Conservation (phyloP, 768 basidiomycete genomes). For the Lactarius tabidus region DNA sequence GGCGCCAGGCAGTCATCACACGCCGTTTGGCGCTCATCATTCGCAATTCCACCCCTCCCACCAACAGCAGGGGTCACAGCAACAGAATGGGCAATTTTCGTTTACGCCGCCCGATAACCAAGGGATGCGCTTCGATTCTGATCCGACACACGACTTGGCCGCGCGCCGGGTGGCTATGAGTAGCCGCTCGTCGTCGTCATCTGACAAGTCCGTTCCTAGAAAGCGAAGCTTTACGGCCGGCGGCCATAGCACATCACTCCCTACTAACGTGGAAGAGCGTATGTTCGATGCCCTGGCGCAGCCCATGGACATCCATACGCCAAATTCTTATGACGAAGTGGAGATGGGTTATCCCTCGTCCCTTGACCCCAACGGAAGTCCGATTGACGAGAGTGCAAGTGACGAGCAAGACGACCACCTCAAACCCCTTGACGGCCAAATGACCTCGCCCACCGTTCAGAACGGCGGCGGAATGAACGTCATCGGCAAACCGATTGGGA, state of each 20-base stretch:
- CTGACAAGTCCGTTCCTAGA: constrained; percentile 57
- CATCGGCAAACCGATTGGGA: constrained; percentile 60
- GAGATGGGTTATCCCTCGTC: constrained; percentile 44
- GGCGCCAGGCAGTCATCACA: constrained; percentile 41
- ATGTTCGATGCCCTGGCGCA: constrained; percentile 34
- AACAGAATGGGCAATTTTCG: constrained; percentile 41
- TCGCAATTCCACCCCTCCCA: constrained; percentile 34
- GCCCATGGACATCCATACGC: constrained; percentile 33
- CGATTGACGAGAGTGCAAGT: constrained; percentile 37
- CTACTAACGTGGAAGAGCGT: constrained; percentile 34
- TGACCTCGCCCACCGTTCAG: constrained; percentile 21
- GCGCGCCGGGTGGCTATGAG: constrained; percentile 38
- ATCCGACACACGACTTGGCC: constrained; percentile 28
- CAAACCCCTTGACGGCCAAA: constrained; percentile 32
- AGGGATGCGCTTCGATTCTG: constrained; percentile 34
- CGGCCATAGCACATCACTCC: constrained; percentile 34
- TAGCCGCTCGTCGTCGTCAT: constrained; percentile 42
- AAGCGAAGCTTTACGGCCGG: constrained; percentile 60
- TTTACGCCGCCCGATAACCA: constrained; percentile 41
- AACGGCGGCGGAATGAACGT: constrained; percentile 43
- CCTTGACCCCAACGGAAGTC: constrained; percentile 48
- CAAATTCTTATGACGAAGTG: constrained; percentile 53
- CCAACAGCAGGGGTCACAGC: constrained; percentile 29
- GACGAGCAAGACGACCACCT: constrained; percentile 37
- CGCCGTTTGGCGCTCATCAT: constrained; percentile 42